Evolutionary conservation across 139 green algal genomes (phyloP), one percentile per base, ranked within the genome.

Genomic region (Micromonas pusilla): DNA sequence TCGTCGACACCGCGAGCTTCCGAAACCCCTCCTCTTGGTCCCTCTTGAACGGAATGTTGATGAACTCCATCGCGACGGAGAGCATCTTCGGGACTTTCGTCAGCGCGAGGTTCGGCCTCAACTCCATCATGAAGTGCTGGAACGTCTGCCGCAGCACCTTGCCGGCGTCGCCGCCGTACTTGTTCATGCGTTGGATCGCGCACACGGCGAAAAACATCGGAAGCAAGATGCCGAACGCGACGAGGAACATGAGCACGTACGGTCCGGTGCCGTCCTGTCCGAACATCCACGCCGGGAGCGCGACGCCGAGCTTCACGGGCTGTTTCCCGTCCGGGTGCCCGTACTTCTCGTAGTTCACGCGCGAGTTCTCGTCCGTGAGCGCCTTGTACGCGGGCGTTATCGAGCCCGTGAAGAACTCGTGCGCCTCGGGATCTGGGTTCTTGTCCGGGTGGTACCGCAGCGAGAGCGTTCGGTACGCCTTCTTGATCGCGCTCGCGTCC

Each of bases 361-460:
- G 38, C 34, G 83, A 67, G 45, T 28, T 60, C 37, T 85, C 72
- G 39, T 90, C 85, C 4, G 86, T 90, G 0, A 90, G 70, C 38
- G 85, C 85, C 76, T 78, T 68, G 3, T 78, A 78, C 33, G 72
- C 72, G 32, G 53, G 53, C 21, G 72, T 63, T 2, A 78, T 68
- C 0, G 72, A 71, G n/a, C 70, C 72, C 2, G 72, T 36, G 34
- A 78, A 78, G 30, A 62, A 78, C 16, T 34, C 21, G n/a, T 36
- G 26, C 54, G 72, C 72, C n/a, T 52, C 52, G 25, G 72, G 72
- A 54, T 78, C 72, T 36, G 72, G 53, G 57, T 78, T 78, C 30
- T 86, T 88, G n/a, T 92, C 88, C 19, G 90, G 90, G 64, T 94
- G 90, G 75, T 89, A 89, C 79, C 91, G 90, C 1, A 94, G 76